Base-by-base conservation (phyloP, 495 filamentous ascomycete species). In the Aspergillus bridgeri region DNA sequence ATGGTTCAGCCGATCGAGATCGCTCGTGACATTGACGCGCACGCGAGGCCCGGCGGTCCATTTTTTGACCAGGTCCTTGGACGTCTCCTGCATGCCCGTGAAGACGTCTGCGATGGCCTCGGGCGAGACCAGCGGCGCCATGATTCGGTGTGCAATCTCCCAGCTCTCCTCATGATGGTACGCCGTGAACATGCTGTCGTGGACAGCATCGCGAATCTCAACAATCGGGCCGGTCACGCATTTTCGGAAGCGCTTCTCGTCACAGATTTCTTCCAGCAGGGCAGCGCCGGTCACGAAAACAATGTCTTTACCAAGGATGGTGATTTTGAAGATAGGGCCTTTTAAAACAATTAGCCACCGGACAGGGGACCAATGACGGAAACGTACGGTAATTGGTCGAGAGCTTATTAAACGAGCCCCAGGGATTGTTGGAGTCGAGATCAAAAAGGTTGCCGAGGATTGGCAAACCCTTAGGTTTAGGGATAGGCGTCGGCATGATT, bases 151-250 rank as follows among this genome's bases (percentile, higher is more conserved):
- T 24, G 88, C 89, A 29, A 89, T 75, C 9, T 79, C 83, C 89
- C 89, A 93, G 54, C 80, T 60, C 46, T 51, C 69, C 65, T 91
- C 87, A 6, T 78, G 75, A 21, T 77, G 61, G 33, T 77, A 76
- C 0, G 89, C 88, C 0, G 87, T 90, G 72, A 92, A 93, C n/a
- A 92, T 76, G 47, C 87, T 86, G 72, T 88, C 83, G 56, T 84
- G 77, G 3, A 87, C 82, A 19, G 82, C 82, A 57, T 82, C 74
- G 59, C 87, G 71, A 54, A 91, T 79, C 65, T 89, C 78, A 20
- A 75, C 54, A 23, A 91, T 78, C 19, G 84, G 71, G 2, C 77
- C 80, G 5, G 70, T 70, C 6, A 89, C 78, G 58, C 72, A 76
- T 69, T 93, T 93, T 20, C 78, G 66, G 68, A 92, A 94, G 44